phyloP scores from a whole-genome alignment of 2,329 filamentous ascomycete species.

The Chrysoporthe deuterocubensis region DNA sequence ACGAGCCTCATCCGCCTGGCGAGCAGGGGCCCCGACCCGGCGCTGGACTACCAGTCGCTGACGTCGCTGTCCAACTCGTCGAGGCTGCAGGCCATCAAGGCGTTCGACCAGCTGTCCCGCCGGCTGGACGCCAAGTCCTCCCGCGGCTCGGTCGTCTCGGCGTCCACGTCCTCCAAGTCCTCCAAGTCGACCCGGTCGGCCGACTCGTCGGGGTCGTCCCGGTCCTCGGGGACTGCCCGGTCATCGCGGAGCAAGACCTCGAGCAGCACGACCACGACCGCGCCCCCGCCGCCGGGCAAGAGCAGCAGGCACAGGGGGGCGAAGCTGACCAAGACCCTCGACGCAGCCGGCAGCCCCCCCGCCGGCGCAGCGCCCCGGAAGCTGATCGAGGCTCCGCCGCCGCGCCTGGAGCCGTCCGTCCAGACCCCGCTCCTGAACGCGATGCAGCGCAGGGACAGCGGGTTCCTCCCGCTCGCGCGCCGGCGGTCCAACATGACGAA shows the following conservation, averaged over 20 bases:
- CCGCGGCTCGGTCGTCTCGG: slow-evolving; percentile 29
- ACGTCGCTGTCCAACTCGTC: slow-evolving; percentile 52
- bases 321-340: neutral
- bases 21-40: slow-evolving; percentile 38
- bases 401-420: slow-evolving; percentile 3
- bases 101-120: slow-evolving; percentile 52
- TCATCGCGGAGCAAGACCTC: neutral
- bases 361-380: neutral
- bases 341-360: neutral
- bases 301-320: neutral
- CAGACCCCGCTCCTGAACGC: slow-evolving; percentile 23
- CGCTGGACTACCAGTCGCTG: slow-evolving; percentile 52
- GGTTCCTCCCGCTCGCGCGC: neutral
- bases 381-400: neutral
- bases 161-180: slow-evolving; percentile 15
- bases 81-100: slow-evolving; percentile 51
- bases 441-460: slow-evolving; percentile 9
- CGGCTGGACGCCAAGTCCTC: slow-evolving; percentile 35
- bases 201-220: slow-evolving; percentile 7
- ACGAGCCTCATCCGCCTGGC: slow-evolving; percentile 44
- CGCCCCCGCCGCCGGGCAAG: neutral
- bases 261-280: neutral
- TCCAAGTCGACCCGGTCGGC: slow-evolving; percentile 12
- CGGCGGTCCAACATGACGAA: slow-evolving; percentile 27
- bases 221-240: slow-evolving; percentile 11